phyloP scores from a whole-genome alignment of 345 rosid species.

The Linum tenue region DNA sequence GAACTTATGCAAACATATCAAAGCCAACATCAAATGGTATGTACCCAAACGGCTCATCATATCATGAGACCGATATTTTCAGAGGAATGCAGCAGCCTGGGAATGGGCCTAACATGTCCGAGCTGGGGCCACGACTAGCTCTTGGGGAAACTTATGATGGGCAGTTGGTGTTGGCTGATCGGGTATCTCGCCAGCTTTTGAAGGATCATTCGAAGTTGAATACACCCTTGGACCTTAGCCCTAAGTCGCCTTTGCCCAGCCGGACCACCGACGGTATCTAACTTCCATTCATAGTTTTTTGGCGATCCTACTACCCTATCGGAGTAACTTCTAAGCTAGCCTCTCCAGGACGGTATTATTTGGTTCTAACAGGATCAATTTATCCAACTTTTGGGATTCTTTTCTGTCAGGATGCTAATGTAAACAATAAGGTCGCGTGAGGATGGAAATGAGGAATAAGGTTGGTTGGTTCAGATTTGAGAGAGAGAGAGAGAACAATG shows the following conservation, averaged over 20 bases:
- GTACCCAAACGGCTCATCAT: constrained; percentile 27
- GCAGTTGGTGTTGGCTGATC: constrained; percentile 44
- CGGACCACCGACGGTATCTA: constrained; percentile 21
- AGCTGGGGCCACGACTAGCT: constrained; percentile 22
- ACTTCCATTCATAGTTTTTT: constrained; percentile 8
- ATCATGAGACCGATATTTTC: constrained; percentile 36
- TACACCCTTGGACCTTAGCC: constrained; percentile 40
- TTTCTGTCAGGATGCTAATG: constrained; percentile 15
- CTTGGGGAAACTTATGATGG: constrained; percentile 33
- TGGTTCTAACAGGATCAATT: constrained; percentile 3
- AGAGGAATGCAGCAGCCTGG: constrained; percentile 29
- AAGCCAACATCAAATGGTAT: constrained; percentile 25
- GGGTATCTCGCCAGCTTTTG: constrained; percentile 43
- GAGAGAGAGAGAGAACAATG: background rate
- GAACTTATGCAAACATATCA: constrained; percentile 29
- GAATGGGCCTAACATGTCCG: constrained; percentile 33
- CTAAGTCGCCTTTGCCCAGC: constrained; percentile 30
- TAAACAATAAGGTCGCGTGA: constrained; percentile 9
- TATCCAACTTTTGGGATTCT: constrained; percentile 2
- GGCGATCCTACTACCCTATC: background rate
- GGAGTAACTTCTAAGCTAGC: constrained; percentile 14
- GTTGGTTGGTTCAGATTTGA: background rate
- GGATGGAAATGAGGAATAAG: constrained; percentile 17
- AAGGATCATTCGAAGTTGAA: constrained; percentile 35
- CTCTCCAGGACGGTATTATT: constrained; percentile 3